These are phyloP conservation scores for Umbelopsis isabellina DNA, from an alignment of 192 early-diverging fungal species.

Conservation along the genomic window DNA sequence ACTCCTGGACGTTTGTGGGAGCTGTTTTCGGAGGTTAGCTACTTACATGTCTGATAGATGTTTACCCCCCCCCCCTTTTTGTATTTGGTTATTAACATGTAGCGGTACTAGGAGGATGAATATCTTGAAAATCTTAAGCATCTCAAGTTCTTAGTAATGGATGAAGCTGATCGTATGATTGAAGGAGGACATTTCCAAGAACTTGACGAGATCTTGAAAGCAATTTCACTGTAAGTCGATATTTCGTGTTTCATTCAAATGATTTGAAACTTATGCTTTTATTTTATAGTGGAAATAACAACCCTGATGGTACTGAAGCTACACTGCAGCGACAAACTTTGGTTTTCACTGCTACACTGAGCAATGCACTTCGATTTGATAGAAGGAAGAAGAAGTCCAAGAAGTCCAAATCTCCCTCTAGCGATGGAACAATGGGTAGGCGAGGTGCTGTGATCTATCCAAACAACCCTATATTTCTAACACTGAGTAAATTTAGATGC, in stretches of 20 bases:
- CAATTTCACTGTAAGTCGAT: constrained; percentile 43
- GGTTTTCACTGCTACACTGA: constrained; percentile 92
- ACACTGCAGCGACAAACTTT: constrained; percentile 73
- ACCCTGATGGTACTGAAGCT: constrained; percentile 30
- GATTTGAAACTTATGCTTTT: neutral
- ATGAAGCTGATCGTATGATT: constrained; percentile 87
- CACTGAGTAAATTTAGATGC: constrained; percentile 54
- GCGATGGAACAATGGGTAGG: constrained; percentile 46
- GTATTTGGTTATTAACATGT: neutral
- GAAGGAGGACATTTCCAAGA: constrained; percentile 81
- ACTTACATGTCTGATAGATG: neutral
- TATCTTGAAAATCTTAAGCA: constrained; percentile 59
- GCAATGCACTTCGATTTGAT: constrained; percentile 53
- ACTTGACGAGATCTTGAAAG: constrained; percentile 63
- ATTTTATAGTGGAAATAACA: constrained; percentile 7
- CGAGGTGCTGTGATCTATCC: neutral
- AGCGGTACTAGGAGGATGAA: constrained; percentile 50
- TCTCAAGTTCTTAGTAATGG: constrained; percentile 74
- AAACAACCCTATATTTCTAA: neutral
- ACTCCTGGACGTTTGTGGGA: constrained; percentile 84
- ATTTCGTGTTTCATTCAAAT: neutral
- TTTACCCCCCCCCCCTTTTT: neutral
- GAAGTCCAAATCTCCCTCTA: constrained; percentile 40
- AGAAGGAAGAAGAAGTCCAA: constrained; percentile 47
- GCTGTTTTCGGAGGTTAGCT: constrained; percentile 46